phyloP scores from a whole-genome alignment of 2,329 filamentous ascomycete genomes.

The Aurifilum marmelostoma region DNA sequence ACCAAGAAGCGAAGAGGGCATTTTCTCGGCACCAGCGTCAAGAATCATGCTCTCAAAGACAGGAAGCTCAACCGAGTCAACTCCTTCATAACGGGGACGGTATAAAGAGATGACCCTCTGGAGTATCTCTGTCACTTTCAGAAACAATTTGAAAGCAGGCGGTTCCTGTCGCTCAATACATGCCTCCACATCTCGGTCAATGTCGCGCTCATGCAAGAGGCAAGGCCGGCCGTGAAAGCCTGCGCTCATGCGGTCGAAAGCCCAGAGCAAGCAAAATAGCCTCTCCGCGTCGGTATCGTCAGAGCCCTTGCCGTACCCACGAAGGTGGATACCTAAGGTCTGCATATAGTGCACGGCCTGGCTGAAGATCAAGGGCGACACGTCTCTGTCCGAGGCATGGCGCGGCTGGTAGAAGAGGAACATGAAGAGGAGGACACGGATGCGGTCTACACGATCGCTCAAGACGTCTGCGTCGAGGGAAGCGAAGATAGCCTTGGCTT shows the following conservation, averaged over 20 bases:
- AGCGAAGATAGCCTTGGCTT: constrained; percentile 53
- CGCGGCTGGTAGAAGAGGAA: constrained; percentile 63
- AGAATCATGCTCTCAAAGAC: constrained; percentile 62
- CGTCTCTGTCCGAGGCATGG: constrained; percentile 56
- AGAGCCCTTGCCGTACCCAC: constrained; percentile 40
- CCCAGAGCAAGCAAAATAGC: constrained; percentile 63
- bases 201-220: constrained; percentile 63
- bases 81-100: constrained; percentile 54
- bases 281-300: constrained; percentile 46
- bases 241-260: constrained; percentile 61
- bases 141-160: constrained; percentile 60
- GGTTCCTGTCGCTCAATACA: constrained; percentile 52
- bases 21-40: constrained; percentile 54
- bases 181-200: constrained; percentile 55
- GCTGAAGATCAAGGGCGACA: constrained; percentile 56
- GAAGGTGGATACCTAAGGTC: constrained; percentile 59
- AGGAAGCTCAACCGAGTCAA: constrained; percentile 54
- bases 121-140: constrained; percentile 57
- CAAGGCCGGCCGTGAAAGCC: constrained; percentile 64
- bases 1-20: constrained; percentile 56
- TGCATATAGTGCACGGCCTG: constrained; percentile 61
- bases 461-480: constrained; percentile 59
- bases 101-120: constrained; percentile 65
- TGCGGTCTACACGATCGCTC: constrained; percentile 56
- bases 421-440: constrained; percentile 56